phyloP scores from a whole-genome alignment of 1,284 basidiomycete species.

The Coriolopsis trogii region DNA sequence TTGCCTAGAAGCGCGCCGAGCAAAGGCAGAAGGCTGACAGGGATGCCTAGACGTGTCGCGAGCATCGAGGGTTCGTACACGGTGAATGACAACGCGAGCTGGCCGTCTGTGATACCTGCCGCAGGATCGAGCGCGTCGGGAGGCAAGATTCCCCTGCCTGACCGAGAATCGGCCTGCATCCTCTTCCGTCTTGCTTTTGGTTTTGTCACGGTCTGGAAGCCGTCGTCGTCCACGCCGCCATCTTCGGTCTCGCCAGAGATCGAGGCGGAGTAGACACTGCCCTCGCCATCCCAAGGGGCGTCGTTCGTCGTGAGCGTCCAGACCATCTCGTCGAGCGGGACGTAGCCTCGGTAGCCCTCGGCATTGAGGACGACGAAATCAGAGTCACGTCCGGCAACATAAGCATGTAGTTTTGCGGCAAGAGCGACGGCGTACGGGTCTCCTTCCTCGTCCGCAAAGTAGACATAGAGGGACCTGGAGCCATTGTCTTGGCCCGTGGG shows the following conservation, averaged over 20 bases:
- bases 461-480: slow-evolving; percentile 49
- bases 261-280: slow-evolving; percentile 22
- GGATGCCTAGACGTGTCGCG: slow-evolving; percentile 47
- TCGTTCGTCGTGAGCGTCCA: slow-evolving; percentile 52
- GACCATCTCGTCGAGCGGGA: slow-evolving; percentile 79
- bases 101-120: slow-evolving; percentile 14
- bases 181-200: slow-evolving; percentile 42
- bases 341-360: slow-evolving; percentile 76
- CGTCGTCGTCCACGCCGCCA: slow-evolving; percentile 45
- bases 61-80: slow-evolving; percentile 68
- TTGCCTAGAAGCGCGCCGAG: slow-evolving; percentile 88
- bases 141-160: slow-evolving; percentile 54
- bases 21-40: slow-evolving; percentile 75
- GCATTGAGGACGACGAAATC: slow-evolving; percentile 82
- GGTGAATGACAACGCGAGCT: slow-evolving; percentile 53
- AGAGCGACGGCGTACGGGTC: slow-evolving; percentile 87
- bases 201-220: slow-evolving; percentile 60
- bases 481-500: neutral
- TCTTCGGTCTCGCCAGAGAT: slow-evolving; percentile 32
- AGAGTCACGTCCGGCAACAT: slow-evolving; percentile 80
- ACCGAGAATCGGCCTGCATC: slow-evolving; percentile 31
- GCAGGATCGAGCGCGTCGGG: slow-evolving; percentile 37
- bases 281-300: slow-evolving; percentile 12
- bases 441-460: slow-evolving; percentile 85
- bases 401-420: slow-evolving; percentile 74